These are phyloP conservation scores for Botrytis byssoidea DNA, from an alignment of 2,329 filamentous ascomycete species.

Conservation along the genomic window DNA sequence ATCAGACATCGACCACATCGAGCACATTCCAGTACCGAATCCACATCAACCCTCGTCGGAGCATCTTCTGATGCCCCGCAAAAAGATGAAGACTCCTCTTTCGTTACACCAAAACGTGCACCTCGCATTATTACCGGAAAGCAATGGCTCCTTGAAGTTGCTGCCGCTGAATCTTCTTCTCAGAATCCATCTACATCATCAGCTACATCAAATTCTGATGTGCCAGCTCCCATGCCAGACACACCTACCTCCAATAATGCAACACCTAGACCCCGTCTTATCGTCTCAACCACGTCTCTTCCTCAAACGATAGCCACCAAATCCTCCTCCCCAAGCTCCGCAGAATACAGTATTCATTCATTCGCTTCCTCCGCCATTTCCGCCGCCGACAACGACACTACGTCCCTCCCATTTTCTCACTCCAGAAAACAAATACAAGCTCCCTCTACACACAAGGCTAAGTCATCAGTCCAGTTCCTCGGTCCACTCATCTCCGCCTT, in stretches of 20 bases:
- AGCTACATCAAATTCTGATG: not conserved
- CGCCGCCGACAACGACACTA: too few species aligned
- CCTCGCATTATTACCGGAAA: not conserved
- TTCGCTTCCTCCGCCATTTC: conserved; percentile 6
- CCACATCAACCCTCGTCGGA: not conserved
- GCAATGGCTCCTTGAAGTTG: conserved; percentile 1
- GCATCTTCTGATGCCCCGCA: not conserved
- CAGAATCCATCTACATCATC: not conserved
- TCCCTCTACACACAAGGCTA: not conserved
- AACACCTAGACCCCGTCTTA: not conserved
- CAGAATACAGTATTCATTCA: conserved; percentile 13
- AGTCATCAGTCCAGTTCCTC: too few species aligned
- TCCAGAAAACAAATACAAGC: too few species aligned
- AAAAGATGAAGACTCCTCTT: not conserved
- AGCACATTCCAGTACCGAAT: not conserved
- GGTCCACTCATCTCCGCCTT: not conserved
- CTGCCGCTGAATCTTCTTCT: not conserved
- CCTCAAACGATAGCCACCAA: not conserved
- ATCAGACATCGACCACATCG: not conserved
- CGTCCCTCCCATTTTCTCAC: too few species aligned
- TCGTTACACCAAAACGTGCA: not conserved
- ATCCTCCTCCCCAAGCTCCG: not conserved
- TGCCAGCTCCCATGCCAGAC: not conserved
- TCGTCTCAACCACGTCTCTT: not conserved
- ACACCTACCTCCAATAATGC: not conserved